phyloP scores from a whole-genome alignment of 768 basidiomycete genomes.

The Trametes cubensis region DNA sequence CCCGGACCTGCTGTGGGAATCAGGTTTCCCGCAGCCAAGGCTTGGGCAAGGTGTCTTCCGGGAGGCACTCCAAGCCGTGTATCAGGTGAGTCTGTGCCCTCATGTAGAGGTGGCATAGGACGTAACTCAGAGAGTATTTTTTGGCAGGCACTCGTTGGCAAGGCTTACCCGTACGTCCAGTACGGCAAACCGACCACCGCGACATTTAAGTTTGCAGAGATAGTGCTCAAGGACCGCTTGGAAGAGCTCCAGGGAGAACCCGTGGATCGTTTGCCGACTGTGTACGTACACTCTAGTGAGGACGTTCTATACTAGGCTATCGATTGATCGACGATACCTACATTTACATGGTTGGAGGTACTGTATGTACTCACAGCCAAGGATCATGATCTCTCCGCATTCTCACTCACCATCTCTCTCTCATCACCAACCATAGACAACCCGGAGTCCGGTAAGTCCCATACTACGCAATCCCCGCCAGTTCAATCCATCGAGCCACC shows the following conservation, averaged over 20 bases:
- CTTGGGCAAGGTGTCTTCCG: constrained; percentile 93
- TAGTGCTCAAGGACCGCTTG: constrained; percentile 53
- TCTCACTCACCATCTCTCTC: neutral
- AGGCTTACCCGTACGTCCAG: constrained; percentile 70
- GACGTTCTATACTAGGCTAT: no score
- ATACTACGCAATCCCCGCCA: constrained; percentile 12
- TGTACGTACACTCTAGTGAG: constrained; percentile 51
- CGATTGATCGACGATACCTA: no score
- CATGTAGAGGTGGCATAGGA: no score
- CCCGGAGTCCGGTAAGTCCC: constrained; percentile 69
- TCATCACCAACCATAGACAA: constrained; percentile 67
- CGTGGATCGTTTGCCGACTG: constrained; percentile 37
- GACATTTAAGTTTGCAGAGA: constrained; percentile 82
- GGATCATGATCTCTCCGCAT: neutral
- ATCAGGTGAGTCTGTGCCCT: constrained; percentile 39
- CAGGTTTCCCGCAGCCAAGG: constrained; percentile 75
- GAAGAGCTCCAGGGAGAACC: constrained; percentile 28
- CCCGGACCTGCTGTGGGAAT: constrained; percentile 88
- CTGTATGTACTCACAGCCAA: constrained; percentile 34
- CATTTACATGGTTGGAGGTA: constrained; percentile 96
- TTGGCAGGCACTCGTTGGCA: constrained; percentile 67
- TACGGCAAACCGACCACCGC: constrained; percentile 86
- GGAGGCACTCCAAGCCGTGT: constrained; percentile 75
- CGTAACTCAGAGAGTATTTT: no score
- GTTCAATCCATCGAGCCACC: constrained; percentile 11